Base-by-base conservation (phyloP, 164 flowering plant genomes). In the Stephania japonica region DNA sequence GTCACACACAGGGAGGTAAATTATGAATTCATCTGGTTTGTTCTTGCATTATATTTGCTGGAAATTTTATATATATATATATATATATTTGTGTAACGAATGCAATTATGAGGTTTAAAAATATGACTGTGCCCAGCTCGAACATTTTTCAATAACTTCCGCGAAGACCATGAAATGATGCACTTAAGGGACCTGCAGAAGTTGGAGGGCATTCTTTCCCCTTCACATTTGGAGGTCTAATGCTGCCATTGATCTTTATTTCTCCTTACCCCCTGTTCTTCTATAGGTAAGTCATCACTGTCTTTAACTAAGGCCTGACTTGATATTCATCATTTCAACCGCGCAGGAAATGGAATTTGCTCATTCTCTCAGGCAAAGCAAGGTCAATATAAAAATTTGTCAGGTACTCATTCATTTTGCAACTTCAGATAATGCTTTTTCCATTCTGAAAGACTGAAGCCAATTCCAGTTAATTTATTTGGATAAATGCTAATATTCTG, bases 271-370 rank as follows among this genome's bases (percentile, higher is more conserved):
- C 43, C 38, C 38, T 32, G 38, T 32, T 32, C 38, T 32, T 32
- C 3, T 32, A 32, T 32, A 32, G 38, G 38, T 4, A 32, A 10
- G 50, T 38, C 65, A 50, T 72, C 21, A 5, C 44, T 7, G 14
- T 56, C 5, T 23, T n/a, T 50, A 47, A 47, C 25, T 38, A 21
- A 38, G 47, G 32, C n/a, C 19, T 63, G 13, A 38, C 0, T 24
- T 4, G 62, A 5, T 42, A 68, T 11, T 63, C 7, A n/a, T 42
- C 25, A 59, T 50, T 32, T 21, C 43, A 72, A 11, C 43, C 59
- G 10, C 83, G 72, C 81, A 95, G 97, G 98, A 96, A 78, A 96
- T 91, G 97, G 98, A 96, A 76, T 96, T 91, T 78, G 99, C 99
- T 74, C 96, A 86, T 78, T 70, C 94, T 70, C 81, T 91, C 65